Percentiles rank a stretch among this genome's conserved stretches.
These are phyloP conservation scores for Ophiostoma sp. DNA, from an alignment of 2,329 filamentous ascomycete genomes.

Conservation along the genomic window DNA sequence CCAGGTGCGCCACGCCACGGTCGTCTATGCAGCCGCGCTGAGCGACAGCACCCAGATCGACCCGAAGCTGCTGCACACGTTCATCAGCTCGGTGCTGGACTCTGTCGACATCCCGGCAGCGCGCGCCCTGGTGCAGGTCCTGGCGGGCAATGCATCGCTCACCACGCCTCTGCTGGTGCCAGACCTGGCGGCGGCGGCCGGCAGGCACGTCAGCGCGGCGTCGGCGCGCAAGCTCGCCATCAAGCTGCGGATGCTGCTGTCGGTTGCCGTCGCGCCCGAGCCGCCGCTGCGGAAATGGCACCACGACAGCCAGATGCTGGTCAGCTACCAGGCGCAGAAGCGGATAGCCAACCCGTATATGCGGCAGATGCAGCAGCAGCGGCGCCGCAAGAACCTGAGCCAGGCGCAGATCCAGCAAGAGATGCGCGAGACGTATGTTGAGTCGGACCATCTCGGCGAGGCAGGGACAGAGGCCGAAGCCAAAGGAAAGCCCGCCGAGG, in stretches of 20 bases:
- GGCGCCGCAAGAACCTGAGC: background rate
- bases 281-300: background rate
- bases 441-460: background rate
- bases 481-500: background rate
- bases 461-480: background rate
- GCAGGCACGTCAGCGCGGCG: background rate
- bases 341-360: background rate
- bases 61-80: slow-evolving; percentile 37
- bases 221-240: slow-evolving; percentile 19
- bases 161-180: slow-evolving; percentile 25
- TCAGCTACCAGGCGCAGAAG: slow-evolving; percentile 3
- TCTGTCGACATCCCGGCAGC: slow-evolving; percentile 37
- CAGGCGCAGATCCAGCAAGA: background rate
- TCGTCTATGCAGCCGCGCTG: slow-evolving; percentile 40
- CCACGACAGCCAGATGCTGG: slow-evolving; percentile 12
- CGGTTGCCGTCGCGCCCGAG: slow-evolving; percentile 21
- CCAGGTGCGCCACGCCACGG: slow-evolving; percentile 42
- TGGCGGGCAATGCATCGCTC: slow-evolving; percentile 30
- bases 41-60: slow-evolving; percentile 36
- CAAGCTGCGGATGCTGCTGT: slow-evolving; percentile 25
- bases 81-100: slow-evolving; percentile 42
- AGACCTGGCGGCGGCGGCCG: slow-evolving; percentile 8
- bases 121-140: slow-evolving; percentile 35
- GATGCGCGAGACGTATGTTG: background rate
- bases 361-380: background rate